A percentile compares a stretch with the other conserved stretches of the same genome.
Conservation (phyloP, 1,284 basidiomycete genomes). For the Schizophyllum commune region DNA sequence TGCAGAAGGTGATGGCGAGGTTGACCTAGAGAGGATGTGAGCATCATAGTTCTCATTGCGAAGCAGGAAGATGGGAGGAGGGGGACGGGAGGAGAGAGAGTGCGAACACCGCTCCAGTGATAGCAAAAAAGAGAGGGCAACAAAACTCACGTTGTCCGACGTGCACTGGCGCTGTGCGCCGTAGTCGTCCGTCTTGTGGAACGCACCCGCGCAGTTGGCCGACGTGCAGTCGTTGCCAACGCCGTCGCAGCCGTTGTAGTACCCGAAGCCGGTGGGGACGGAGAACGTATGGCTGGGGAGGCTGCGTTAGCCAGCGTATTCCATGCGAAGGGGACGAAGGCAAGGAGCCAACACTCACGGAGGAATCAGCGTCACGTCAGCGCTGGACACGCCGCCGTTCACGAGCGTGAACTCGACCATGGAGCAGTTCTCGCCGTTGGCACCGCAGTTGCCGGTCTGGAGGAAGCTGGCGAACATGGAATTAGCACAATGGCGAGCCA, state of each 20-base stretch:
- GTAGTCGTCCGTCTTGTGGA: slow-evolving; percentile 6
- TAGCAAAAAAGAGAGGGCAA: too few species aligned
- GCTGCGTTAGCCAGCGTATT: background rate
- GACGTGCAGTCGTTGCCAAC: slow-evolving; percentile 7
- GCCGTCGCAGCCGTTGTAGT: slow-evolving; percentile 4
- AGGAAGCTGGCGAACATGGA: background rate
- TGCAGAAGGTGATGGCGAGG: background rate
- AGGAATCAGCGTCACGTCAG: slow-evolving; percentile 36
- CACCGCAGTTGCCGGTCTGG: slow-evolving; percentile 24
- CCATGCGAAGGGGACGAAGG: background rate
- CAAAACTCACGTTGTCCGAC: slow-evolving; percentile 6
- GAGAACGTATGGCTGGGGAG: slow-evolving; percentile 24
- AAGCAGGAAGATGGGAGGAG: too few species aligned
- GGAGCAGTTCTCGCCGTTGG: slow-evolving; percentile 37
- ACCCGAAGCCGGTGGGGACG: slow-evolving; percentile 30
- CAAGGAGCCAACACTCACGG: slow-evolving; percentile 21
- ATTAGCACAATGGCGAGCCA: too few species aligned
- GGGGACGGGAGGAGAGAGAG: too few species aligned
- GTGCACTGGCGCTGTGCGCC: slow-evolving; percentile 9
- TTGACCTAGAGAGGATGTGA: background rate
- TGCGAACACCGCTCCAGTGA: too few species aligned
- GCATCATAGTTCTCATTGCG: too few species aligned
- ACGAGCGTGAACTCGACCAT: slow-evolving; percentile 33
- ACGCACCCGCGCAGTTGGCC: slow-evolving; percentile 6
- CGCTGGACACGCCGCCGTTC: slow-evolving; percentile 36